phyloP scores from a whole-genome alignment of 495 filamentous ascomycete species.

The Bacidia gigantensis region DNA sequence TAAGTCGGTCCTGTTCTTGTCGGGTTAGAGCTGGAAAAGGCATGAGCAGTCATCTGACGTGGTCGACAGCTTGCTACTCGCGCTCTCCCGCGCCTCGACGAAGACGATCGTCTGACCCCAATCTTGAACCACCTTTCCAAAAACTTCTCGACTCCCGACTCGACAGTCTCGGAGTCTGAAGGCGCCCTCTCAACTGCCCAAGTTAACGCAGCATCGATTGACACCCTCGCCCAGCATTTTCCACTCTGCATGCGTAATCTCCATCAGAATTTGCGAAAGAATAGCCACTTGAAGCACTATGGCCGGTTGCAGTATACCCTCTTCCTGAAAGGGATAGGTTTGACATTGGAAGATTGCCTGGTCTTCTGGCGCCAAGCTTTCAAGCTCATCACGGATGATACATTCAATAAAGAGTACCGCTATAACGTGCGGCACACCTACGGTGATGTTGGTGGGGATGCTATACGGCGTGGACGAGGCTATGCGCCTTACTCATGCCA shows the following conservation, averaged over 20 bases:
- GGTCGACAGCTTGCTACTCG: conserved; percentile 58
- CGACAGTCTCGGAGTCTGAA: conserved; percentile 51
- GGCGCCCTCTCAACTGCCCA: conserved; percentile 48
- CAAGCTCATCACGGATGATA: conserved; percentile 73
- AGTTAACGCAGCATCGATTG: conserved; percentile 66
- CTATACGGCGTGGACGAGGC: conserved; percentile 67
- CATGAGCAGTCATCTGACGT: conserved; percentile 15
- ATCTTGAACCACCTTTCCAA: conserved; percentile 86
- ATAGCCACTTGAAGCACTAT: conserved; percentile 82
- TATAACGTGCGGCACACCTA: conserved; percentile 94
- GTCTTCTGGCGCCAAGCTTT: conserved; percentile 84
- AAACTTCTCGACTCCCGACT: conserved; percentile 84
- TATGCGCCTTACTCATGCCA: conserved; percentile 89
- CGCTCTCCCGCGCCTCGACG: conserved; percentile 81
- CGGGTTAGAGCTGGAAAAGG: neutral
- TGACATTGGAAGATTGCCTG: conserved; percentile 84
- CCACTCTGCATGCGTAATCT: conserved; percentile 89
- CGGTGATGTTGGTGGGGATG: conserved; percentile 89
- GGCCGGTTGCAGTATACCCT: conserved; percentile 91
- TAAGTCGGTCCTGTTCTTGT: conserved; percentile 23
- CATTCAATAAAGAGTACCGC: conserved; percentile 87
- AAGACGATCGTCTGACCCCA: conserved; percentile 88
- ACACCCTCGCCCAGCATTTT: conserved; percentile 73
- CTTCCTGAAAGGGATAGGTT: conserved; percentile 93
- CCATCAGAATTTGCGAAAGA: conserved; percentile 68